phyloP scores from a whole-genome alignment of 2,329 filamentous ascomycete species.

The Alternaria gansuensis region DNA sequence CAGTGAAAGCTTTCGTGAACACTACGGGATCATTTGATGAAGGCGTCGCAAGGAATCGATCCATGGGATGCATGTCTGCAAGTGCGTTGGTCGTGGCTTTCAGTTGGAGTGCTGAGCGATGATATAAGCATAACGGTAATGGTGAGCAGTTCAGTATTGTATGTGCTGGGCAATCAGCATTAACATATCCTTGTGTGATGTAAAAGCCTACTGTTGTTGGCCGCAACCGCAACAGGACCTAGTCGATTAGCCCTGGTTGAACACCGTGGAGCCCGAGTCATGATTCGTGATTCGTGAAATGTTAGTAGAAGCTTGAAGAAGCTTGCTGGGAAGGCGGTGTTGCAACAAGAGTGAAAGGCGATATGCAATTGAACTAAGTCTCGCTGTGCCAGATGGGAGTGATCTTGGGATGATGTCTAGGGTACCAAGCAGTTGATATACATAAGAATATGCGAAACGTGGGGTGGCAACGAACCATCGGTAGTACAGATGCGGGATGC shows the following conservation, averaged over 20 bases:
- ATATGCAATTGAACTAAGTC: background rate
- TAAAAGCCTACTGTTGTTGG: background rate
- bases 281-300: background rate
- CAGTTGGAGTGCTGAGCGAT: slow-evolving; percentile 4
- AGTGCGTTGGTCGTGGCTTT: background rate
- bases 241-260: background rate
- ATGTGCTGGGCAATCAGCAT: slow-evolving; percentile 2
- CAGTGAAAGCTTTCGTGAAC: slow-evolving; percentile 1
- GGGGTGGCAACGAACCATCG: background rate
- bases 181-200: background rate
- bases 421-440: background rate
- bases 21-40: slow-evolving; percentile 8
- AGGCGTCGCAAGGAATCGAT: slow-evolving; percentile 11
- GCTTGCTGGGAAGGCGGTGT: background rate
- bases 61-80: slow-evolving; percentile 12
- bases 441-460: background rate
- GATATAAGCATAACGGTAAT: slow-evolving; percentile 4
- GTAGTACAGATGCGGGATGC: background rate
- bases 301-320: background rate
- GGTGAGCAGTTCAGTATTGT: background rate
- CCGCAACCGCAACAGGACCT: background rate
- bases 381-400: background rate
- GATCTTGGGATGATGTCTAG: background rate
- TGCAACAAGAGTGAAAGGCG: background rate
- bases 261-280: slow-evolving; percentile 5